Base-by-base conservation (phyloP, 805 yeast species). In the Ogataea nonfermentans region DNA sequence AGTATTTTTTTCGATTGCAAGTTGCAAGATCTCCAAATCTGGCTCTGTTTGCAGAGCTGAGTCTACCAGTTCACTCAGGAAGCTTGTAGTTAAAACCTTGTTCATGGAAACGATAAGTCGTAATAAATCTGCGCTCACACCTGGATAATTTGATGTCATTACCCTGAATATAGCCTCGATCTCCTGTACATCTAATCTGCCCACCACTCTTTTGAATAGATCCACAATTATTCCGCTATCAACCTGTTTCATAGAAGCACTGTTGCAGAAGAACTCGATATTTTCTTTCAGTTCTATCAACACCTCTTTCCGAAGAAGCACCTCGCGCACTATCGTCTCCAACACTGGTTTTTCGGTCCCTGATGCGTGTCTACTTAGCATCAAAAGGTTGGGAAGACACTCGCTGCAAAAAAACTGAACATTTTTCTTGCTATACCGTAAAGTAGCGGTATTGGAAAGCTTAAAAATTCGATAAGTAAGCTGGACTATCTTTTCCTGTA, bases 1-100 rank as follows among this genome's bases (percentile, higher is more conserved):
- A 3, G 78, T 66, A 56, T 81, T 83, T 37, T 81, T 66, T 19
- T 66, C 66, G 10, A 81, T 52, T 4, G 81, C 60, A 24, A 73
- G 64, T 1, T 59, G 62, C 4, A 82, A 55, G 37, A 83, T 58
- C 1, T 52, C 48, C 76, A 78, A 75, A 20, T 66, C 45, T 2
- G 49, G 29, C 1, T 48, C 35, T 9, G 42, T 41, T 2, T 32
- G 19, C 4, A 68, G 34, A 9, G 66, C 66, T 4, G 47, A 49
- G 5, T 60, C 57, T 23, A 72, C 71, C 3, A 75, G 54, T 1
- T 61, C 49, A 8, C 66, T 55, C 16, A 81, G 60, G 48, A 83
- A 81, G 1, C 65, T 62, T 3, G 71, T 63, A 0, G 87, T 74
- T 24, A 83, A 55, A 0, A 79, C 65, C 49, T 73, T 78, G 46